Base-by-base conservation (phyloP, 208 protist species). In the Sergeia podlipaevii region DNA sequence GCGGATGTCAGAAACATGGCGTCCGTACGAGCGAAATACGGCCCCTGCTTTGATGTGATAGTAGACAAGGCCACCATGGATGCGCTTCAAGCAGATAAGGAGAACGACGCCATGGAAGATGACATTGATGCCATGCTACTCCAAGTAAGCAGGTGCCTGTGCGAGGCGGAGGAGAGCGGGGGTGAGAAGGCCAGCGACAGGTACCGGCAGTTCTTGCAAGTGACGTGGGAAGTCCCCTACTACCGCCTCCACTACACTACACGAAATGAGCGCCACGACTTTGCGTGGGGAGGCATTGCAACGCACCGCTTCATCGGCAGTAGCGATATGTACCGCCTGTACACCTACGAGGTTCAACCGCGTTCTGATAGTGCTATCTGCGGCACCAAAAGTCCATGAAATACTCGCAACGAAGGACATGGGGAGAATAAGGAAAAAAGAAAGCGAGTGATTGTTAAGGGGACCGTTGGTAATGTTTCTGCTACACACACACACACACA, bases 21-120 rank as follows among this genome's bases (percentile, higher is more conserved):
- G n/a, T 39, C 23, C 3, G 70, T 91, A 30, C 60, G 65, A 15
- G 43, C 32, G 29, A 33, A 17, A 15, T 65, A 76, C 29, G 80
- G 80, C 27, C 77, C 79, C 4, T 65, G 32, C 34, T 91, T 94
- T 60, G 87, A 94, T 38, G 54, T 80, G 11, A 65, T 94, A 15
- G 46, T 94, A 21, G 87, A 94, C 42, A 94, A 90, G 68, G 83
- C 80, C 17, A 91, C 80, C 49, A 91, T 94, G 87, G 87, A 94
- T 52, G 80, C 83, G 2, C 50, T 94, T 41, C 80, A 94, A 56
- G 73, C 80, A 3, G 77, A 80, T 51, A 82, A 84, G 21, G 38
- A 49, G 0, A 74, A 64, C 28, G 39, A 60, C 0, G 50, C 42
- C n/a, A 75, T 74, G 61, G 65, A 81, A 4, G 72, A 71, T 4